Base-by-base conservation (phyloP, 73 alveolate species). In the Paraurostyla sp. region DNA sequence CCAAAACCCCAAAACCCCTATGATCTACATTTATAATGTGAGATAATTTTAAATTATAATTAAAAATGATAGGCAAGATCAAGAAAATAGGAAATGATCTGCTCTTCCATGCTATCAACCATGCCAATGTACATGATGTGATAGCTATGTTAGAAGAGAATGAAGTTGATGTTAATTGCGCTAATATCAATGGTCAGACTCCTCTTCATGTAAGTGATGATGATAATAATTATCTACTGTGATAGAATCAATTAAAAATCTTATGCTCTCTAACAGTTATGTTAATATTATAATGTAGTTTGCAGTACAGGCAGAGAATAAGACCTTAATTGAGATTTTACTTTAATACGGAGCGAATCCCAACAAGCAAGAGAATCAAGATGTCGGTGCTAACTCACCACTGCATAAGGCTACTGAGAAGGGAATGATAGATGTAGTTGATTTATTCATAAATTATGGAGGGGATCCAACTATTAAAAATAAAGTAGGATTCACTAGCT, bases 301-400 rank as follows among this genome's bases (percentile, higher is more conserved):
- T 91, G 96, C 96, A 46, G 94, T 91, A 13, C 40, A 91, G 59
- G 93, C 93, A 22, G 80, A 91, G 62, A 89, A 91, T 63, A 89
- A 85, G 38, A 57, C 80, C 68, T 49, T 91, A 23, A 89, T 91
- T 42, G 98, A 94, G 73, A 40, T 92, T 0, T 76, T 94, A n/a
- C 85, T 94, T 0, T 75, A 92, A 51, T 94, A 87, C 83, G 84
- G 92, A 20, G 98, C 98, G 11, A 82, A 94, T 38, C 97, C 98
- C 1, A 92, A 94, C 89, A 71, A 73, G 30, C 57, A 92, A 48
- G 98, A 94, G 46, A 85, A 94, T 78, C 65, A 59, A 46, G 97
- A 94, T 15, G 89, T 94, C 11, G 98, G 98, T 4, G 71, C 54
- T n/a, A 94, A 94, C 57, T 59, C 98, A n/a, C 96, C 98, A 6